These are phyloP conservation scores for Aspergillus piperis DNA, from an alignment of 2,329 filamentous ascomycete species.

Conservation along the genomic window DNA sequence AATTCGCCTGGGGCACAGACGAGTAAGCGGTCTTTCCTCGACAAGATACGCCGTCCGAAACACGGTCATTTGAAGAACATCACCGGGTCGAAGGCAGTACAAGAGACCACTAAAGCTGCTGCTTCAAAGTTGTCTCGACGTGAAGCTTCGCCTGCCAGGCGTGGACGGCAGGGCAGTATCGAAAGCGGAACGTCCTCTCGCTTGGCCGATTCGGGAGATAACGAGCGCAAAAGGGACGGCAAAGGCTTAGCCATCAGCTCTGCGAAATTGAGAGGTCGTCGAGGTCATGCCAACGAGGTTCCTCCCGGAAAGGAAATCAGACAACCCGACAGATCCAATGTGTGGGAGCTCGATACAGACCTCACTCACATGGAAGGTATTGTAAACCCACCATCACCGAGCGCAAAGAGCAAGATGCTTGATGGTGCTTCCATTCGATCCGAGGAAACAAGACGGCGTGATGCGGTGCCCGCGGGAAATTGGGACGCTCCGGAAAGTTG, in stretches of 20 bases:
- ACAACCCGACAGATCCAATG: slow-evolving; percentile 57
- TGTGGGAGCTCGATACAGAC: slow-evolving; percentile 84
- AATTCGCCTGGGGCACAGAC: slow-evolving; percentile 41
- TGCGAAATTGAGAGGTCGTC: slow-evolving; percentile 37
- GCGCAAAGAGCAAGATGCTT: slow-evolving; percentile 51
- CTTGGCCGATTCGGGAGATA: slow-evolving; percentile 33
- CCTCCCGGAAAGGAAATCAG: slow-evolving; percentile 25
- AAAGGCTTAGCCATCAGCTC: slow-evolving; percentile 36
- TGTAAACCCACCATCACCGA: slow-evolving; percentile 72
- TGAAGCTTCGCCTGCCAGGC: slow-evolving; percentile 35
- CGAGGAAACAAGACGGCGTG: slow-evolving; percentile 32
- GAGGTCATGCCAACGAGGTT: slow-evolving; percentile 34
- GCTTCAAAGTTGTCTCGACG: slow-evolving; percentile 30
- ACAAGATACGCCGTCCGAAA: slow-evolving; percentile 54
- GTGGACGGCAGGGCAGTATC: slow-evolving; percentile 39
- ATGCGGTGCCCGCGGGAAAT: slow-evolving; percentile 53
- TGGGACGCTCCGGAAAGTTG: slow-evolving; percentile 98
- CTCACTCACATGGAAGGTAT: slow-evolving; percentile 91
- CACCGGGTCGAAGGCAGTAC: slow-evolving; percentile 31
- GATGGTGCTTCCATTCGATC: slow-evolving; percentile 36
- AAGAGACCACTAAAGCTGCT: slow-evolving; percentile 29
- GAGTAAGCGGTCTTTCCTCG: slow-evolving; percentile 54
- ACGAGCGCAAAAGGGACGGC: slow-evolving; percentile 41
- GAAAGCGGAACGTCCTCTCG: slow-evolving; percentile 30
- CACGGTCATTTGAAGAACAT: slow-evolving; percentile 39